phyloP scores from a whole-genome alignment of 345 rosid genomes.

The Eucalyptus guilfoylei region DNA sequence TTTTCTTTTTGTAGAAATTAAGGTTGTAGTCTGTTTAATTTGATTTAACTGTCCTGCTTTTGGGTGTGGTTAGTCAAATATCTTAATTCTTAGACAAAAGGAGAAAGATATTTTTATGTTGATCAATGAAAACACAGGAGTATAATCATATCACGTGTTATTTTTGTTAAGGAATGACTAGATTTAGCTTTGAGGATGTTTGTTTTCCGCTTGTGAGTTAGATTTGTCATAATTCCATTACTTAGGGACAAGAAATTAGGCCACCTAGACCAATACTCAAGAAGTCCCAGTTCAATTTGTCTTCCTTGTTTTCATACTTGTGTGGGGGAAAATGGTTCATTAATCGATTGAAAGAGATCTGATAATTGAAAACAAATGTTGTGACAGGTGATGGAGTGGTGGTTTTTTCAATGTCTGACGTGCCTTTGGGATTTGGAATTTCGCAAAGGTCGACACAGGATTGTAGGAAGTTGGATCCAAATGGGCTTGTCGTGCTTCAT shows the following conservation, averaged over 20 bases:
- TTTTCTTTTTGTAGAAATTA: not conserved
- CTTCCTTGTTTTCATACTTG: not conserved
- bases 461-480: slow-evolving; percentile 81
- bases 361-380: not conserved
- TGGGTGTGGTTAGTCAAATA: not conserved
- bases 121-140: not conserved
- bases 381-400: slow-evolving; percentile 79
- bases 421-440: slow-evolving; percentile 78
- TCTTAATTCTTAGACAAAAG: not conserved
- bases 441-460: slow-evolving; percentile 80
- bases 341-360: not conserved
- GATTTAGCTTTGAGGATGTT: not conserved
- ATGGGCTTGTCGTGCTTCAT: slow-evolving; percentile 77
- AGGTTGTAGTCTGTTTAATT: not conserved
- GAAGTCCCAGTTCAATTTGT: not conserved
- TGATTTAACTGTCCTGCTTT: not conserved
- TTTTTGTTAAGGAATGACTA: not conserved
- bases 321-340: not conserved
- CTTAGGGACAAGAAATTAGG: not conserved
- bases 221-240: not conserved
- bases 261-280: not conserved
- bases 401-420: slow-evolving; percentile 79
- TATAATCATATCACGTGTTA: not conserved
- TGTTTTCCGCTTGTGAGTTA: not conserved
- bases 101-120: not conserved